Evolutionary conservation across 2,329 filamentous ascomycete genomes (phyloP).

Genomic region (Arachnomyces sp.): DNA sequence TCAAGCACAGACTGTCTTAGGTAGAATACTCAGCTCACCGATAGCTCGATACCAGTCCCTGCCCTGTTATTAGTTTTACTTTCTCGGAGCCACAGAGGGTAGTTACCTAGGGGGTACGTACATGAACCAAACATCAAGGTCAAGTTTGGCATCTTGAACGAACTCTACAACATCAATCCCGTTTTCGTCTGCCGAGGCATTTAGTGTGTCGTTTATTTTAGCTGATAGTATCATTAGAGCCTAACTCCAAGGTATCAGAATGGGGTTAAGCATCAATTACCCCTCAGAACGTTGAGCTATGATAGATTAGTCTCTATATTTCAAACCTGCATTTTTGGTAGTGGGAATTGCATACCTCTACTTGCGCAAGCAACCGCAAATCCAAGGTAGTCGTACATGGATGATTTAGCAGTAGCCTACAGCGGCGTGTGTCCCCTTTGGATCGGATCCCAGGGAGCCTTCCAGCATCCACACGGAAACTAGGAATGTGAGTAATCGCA

Average conservation of each 20-base stretch:
- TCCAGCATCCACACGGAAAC: slow-evolving; percentile 39
- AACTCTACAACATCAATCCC: slow-evolving; percentile 33
- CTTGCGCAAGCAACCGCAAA: slow-evolving; percentile 46
- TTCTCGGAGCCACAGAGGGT: slow-evolving; percentile 1
- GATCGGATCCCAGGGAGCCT: slow-evolving; percentile 36
- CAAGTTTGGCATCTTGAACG: slow-evolving; percentile 40
- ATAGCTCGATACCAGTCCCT: slow-evolving; percentile 32
- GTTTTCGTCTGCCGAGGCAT: slow-evolving; percentile 16
- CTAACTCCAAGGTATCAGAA: too few relatives aligned
- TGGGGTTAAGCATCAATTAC: slow-evolving; percentile 8
- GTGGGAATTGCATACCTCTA: slow-evolving; percentile 33
- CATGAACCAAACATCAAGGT: slow-evolving; percentile 45
- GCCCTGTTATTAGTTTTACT: slow-evolving; percentile 1
- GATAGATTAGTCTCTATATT: slow-evolving; percentile 2
- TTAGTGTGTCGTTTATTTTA: slow-evolving; percentile 32
- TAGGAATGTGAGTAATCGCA: slow-evolving; percentile 6
- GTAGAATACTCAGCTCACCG: slow-evolving; percentile 14
- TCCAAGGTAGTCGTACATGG: slow-evolving; percentile 41
- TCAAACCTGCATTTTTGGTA: not conserved
- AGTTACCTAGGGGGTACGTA: slow-evolving; percentile 11
- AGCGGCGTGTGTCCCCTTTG: slow-evolving; percentile 34
- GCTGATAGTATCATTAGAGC: slow-evolving; percentile 14
- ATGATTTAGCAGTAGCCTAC: slow-evolving; percentile 39
- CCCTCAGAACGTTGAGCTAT: slow-evolving; percentile 37
- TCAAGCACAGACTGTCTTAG: not conserved